These are phyloP conservation scores for Nitzschia sp. DNA, from an alignment of 108 stramenopile genomes.

Conservation along the genomic window DNA sequence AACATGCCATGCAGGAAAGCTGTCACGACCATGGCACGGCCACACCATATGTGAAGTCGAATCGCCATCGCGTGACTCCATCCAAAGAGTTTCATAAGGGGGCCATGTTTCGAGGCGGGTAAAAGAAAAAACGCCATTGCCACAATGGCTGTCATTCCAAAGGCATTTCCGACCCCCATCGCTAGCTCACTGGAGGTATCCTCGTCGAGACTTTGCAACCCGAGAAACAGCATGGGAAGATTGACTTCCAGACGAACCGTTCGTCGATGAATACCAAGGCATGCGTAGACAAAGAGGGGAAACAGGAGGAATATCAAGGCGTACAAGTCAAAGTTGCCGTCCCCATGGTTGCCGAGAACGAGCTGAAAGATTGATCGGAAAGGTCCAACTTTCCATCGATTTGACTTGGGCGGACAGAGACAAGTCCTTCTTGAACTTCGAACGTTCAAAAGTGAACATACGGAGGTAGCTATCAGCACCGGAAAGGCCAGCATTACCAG, in stretches of 20 bases:
- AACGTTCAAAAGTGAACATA: background rate
- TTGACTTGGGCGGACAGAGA: slow-evolving; percentile 2
- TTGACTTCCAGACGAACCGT: slow-evolving; percentile 6
- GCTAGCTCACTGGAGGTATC: background rate
- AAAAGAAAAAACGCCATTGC: slow-evolving; percentile 38
- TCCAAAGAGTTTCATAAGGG: slow-evolving; percentile 37
- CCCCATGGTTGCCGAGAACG: background rate
- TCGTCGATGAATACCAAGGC: slow-evolving; percentile 26
- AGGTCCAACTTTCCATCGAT: background rate
- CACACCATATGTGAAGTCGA: slow-evolving; percentile 53
- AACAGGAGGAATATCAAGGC: slow-evolving; percentile 12
- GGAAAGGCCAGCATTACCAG: slow-evolving; percentile 32
- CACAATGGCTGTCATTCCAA: slow-evolving; percentile 52
- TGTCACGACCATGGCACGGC: slow-evolving; percentile 39
- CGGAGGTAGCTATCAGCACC: slow-evolving; percentile 32
- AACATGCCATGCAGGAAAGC: slow-evolving; percentile 40
- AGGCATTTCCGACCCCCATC: slow-evolving; percentile 39
- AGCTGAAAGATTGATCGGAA: background rate
- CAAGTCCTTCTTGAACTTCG: slow-evolving; percentile 15
- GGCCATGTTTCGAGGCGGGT: slow-evolving; percentile 47
- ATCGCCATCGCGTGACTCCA: slow-evolving; percentile 27
- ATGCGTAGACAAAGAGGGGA: slow-evolving; percentile 22
- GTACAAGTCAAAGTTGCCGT: slow-evolving; percentile 9
- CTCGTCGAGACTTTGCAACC: slow-evolving; percentile 3
- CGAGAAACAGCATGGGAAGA: background rate